A percentile compares a stretch with the other conserved stretches of the same genome.
These are phyloP conservation scores for Citrus inodora DNA, from an alignment of 345 rosid species.

Conservation along the genomic window DNA sequence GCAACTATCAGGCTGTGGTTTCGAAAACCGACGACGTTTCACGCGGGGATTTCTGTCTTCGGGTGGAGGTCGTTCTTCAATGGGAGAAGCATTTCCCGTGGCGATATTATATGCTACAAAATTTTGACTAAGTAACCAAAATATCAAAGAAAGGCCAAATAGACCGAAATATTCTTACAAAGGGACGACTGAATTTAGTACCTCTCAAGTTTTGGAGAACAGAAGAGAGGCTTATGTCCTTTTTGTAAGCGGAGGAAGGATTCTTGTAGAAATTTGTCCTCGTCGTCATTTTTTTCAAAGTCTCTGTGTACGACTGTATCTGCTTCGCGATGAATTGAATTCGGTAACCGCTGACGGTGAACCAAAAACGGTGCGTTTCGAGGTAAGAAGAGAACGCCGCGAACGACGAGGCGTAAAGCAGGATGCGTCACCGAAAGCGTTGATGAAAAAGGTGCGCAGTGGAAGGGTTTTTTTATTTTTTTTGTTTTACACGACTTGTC, in stretches of 20 bases:
- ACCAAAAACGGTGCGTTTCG: not conserved
- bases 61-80: slow-evolving; percentile 21
- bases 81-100: slow-evolving; percentile 48
- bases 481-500: not conserved
- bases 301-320: not conserved
- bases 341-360: not conserved
- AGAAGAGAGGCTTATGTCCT: slow-evolving; percentile 51
- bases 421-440: too few relatives aligned
- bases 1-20: slow-evolving; percentile 13
- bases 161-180: not conserved
- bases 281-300: slow-evolving; percentile 33
- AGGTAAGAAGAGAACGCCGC: not conserved
- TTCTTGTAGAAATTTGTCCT: slow-evolving; percentile 68
- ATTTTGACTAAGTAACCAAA: not conserved
- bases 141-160: not conserved
- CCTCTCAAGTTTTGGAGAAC: slow-evolving; percentile 69
- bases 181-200: not conserved
- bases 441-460: too few relatives aligned
- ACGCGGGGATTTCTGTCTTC: slow-evolving; percentile 12
- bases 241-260: slow-evolving; percentile 54
- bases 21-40: slow-evolving; percentile 32
- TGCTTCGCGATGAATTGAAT: not conserved
- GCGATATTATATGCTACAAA: slow-evolving; percentile 50
- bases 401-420: not conserved
- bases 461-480: too few relatives aligned